Conservation (phyloP, 108 stramenopile genomes). For the Skeletonema tropicum region DNA sequence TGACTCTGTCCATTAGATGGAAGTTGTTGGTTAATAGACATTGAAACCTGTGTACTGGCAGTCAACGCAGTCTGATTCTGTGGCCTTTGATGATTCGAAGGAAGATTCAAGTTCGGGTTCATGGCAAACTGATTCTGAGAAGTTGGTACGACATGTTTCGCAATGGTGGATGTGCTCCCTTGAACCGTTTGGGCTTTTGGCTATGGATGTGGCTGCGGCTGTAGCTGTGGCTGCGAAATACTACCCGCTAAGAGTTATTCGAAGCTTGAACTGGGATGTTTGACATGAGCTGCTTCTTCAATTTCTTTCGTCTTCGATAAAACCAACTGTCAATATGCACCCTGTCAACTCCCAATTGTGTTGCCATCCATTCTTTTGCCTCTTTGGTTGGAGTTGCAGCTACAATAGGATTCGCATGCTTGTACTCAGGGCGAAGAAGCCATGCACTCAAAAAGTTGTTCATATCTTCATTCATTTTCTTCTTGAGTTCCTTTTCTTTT, state of each 20-base stretch:
- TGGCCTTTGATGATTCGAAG: not conserved
- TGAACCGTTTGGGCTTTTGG: not conserved
- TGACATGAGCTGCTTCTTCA: constrained; percentile 14
- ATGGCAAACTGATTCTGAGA: not conserved
- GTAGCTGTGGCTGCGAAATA: not conserved
- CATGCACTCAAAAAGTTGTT: not conserved
- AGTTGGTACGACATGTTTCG: not conserved
- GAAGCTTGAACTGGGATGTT: not conserved
- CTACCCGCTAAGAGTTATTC: no score
- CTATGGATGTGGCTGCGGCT: not conserved
- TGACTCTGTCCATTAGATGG: not conserved
- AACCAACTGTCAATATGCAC: constrained; percentile 31
- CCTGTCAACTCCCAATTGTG: constrained; percentile 14
- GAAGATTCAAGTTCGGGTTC: constrained; percentile 1
- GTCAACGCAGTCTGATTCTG: not conserved
- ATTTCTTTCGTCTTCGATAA: constrained; percentile 23
- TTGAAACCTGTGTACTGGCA: not conserved
- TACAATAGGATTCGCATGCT: not conserved
- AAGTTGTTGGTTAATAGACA: not conserved
- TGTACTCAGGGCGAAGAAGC: constrained; percentile 3
- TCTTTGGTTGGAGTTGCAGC: constrained; percentile 7
- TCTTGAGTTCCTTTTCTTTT: not conserved
- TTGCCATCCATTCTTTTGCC: constrained; percentile 13
- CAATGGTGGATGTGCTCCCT: not conserved
- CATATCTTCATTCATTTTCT: constrained; percentile 4